Percentiles rank a stretch among this genome's conserved stretches.
phyloP scores from a whole-genome alignment of 2,329 filamentous ascomycete species.

The Curvularia sp. region DNA sequence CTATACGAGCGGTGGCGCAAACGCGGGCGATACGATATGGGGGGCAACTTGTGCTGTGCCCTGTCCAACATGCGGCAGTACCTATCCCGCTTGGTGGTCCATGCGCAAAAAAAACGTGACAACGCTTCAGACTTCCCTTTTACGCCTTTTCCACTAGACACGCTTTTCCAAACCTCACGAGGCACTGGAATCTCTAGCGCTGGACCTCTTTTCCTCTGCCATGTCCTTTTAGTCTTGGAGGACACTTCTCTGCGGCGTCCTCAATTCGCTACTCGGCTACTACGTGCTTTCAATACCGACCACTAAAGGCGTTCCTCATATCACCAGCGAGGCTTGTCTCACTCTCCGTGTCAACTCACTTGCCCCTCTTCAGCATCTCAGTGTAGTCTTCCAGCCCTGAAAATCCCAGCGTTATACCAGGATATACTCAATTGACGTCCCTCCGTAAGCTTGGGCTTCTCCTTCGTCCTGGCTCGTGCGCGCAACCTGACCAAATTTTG shows the following conservation, averaged over 20 bases:
- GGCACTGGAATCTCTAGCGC: background rate
- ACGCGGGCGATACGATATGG: conserved; percentile 24
- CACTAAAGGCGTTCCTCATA: conserved; percentile 27
- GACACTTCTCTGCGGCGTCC: conserved; percentile 4
- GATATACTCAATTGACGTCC: conserved; percentile 9
- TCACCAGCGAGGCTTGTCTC: conserved; percentile 28
- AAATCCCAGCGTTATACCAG: conserved; percentile 3
- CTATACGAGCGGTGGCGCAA: conserved; percentile 27
- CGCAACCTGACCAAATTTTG: conserved; percentile 35
- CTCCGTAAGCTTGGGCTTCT: conserved; percentile 22
- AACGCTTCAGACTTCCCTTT: conserved; percentile 19
- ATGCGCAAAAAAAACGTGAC: conserved; percentile 31
- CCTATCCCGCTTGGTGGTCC: conserved; percentile 24
- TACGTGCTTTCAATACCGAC: conserved; percentile 25
- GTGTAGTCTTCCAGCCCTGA: conserved; percentile 1
- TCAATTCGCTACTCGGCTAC: conserved; percentile 18
- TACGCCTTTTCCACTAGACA: conserved; percentile 15
- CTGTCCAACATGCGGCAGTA: conserved; percentile 18
- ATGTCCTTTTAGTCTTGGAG: conserved; percentile 1
- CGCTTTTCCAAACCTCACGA: conserved; percentile 11
- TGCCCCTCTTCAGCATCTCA: conserved; percentile 13
- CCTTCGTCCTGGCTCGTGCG: conserved; percentile 39
- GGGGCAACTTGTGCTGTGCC: conserved; percentile 22
- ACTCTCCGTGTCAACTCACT: conserved; percentile 19
- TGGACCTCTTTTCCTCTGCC: conserved; percentile 3